Conservation (phyloP, 1,284 basidiomycete genomes). For the Puccinia polysora region DNA sequence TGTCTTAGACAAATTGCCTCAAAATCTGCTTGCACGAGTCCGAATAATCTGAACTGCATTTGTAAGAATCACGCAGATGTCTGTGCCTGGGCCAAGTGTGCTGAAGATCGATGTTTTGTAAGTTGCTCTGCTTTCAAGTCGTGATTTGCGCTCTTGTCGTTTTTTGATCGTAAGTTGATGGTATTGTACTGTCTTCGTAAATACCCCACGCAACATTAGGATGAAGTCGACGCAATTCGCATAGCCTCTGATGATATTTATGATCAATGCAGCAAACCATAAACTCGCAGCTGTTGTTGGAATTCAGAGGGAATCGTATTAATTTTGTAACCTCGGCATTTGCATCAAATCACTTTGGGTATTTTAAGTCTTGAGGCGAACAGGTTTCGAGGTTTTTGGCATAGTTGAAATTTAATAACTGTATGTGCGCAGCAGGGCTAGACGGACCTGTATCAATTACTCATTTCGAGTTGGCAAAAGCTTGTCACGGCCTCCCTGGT, state of each 20-base stretch:
- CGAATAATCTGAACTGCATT: slow-evolving; percentile 18
- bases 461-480: too few species aligned
- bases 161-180: neutral
- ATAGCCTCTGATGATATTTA: slow-evolving; percentile 32
- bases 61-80: slow-evolving; percentile 33
- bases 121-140: neutral
- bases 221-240: slow-evolving; percentile 28
- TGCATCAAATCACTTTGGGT: too few species aligned
- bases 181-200: neutral
- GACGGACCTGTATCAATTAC: too few species aligned
- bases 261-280: slow-evolving; percentile 23
- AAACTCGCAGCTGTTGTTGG: neutral
- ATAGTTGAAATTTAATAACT: too few species aligned
- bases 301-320: too few species aligned
- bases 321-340: too few species aligned
- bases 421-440: too few species aligned
- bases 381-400: too few species aligned
- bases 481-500: too few species aligned
- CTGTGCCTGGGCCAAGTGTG: slow-evolving; percentile 39
- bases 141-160: neutral
- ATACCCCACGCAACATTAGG: neutral
- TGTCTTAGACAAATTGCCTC: slow-evolving; percentile 5
- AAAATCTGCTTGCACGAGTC: neutral
- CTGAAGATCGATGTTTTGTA: slow-evolving; percentile 31
- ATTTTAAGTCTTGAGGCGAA: too few species aligned